Conservation (phyloP, 768 basidiomycete genomes). For the Lactarius sanguifluus region DNA sequence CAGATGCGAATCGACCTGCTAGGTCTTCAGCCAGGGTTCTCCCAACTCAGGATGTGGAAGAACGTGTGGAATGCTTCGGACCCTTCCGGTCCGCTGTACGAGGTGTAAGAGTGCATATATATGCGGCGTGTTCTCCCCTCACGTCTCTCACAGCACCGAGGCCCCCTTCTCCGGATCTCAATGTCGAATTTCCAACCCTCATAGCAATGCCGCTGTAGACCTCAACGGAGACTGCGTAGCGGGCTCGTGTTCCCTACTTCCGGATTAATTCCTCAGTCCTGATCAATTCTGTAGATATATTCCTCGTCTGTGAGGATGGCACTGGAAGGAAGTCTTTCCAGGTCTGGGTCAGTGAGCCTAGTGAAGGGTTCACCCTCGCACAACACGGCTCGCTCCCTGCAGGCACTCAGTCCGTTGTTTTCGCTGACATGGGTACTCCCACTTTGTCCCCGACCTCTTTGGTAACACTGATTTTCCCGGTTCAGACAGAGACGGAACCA, state of each 20-base stretch:
- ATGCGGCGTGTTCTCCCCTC: constrained; percentile 2
- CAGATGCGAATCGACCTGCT: constrained; percentile 89
- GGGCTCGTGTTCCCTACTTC: constrained; percentile 46
- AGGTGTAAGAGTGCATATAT: constrained; percentile 52
- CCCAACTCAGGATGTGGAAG: constrained; percentile 68
- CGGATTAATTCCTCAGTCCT: not conserved
- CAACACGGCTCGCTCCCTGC: constrained; percentile 67
- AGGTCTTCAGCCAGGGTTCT: constrained; percentile 47
- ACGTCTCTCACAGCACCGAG: constrained; percentile 35
- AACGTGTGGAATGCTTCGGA: constrained; percentile 73
- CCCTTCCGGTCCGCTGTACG: constrained; percentile 54
- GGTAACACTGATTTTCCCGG: not conserved
- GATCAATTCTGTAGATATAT: constrained; percentile 58
- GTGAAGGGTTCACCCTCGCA: constrained; percentile 67
- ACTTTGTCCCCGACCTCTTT: not conserved
- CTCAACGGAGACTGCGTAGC: constrained; percentile 95
- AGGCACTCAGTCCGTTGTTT: constrained; percentile 76
- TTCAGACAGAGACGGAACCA: constrained; percentile 90
- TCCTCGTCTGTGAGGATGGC: constrained; percentile 75
- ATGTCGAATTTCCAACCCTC: constrained; percentile 83
- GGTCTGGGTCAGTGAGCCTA: constrained; percentile 90
- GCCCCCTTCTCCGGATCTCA: constrained; percentile 61
- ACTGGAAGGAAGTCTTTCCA: constrained; percentile 66
- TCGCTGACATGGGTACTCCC: constrained; percentile 82
- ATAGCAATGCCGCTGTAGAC: constrained; percentile 93